These are phyloP conservation scores for Fulvia fulva DNA, from an alignment of 2,329 filamentous ascomycete species.

Conservation along the genomic window DNA sequence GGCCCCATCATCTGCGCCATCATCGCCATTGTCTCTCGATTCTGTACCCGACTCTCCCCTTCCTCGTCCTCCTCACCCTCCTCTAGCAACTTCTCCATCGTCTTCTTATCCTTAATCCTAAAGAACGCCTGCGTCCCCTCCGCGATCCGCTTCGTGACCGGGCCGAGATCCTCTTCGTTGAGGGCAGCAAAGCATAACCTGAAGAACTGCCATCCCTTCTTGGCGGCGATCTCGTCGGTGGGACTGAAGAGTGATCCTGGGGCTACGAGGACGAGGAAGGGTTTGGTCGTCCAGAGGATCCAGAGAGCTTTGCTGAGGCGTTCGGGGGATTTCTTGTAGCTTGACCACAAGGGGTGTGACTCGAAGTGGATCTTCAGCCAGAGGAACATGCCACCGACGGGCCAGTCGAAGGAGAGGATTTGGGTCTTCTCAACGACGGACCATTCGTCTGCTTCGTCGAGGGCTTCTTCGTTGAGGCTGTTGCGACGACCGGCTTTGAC, in stretches of 20 bases:
- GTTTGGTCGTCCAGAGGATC: conserved; percentile 65
- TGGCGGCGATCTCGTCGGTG: conserved; percentile 54
- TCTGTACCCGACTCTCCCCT: background rate
- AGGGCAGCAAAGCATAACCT: conserved; percentile 83
- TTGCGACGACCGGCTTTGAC: conserved; percentile 57
- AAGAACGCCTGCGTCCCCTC: conserved; percentile 72
- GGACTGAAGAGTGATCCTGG: conserved; percentile 73
- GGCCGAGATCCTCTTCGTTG: conserved; percentile 63
- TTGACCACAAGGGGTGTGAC: conserved; percentile 63
- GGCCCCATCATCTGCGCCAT: conserved; percentile 20
- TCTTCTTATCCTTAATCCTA: conserved; percentile 63
- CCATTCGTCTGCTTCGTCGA: conserved; percentile 57
- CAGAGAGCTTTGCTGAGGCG: conserved; percentile 64
- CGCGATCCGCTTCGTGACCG: conserved; percentile 60
- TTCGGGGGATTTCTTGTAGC: conserved; percentile 43
- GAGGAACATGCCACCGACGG: conserved; percentile 86
- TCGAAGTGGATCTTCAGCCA: conserved; percentile 74
- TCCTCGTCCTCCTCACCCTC: conserved; percentile 31
- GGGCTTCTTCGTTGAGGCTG: conserved; percentile 28
- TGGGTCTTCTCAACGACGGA: conserved; percentile 69
- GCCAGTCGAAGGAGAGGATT: conserved; percentile 74
- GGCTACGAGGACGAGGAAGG: conserved; percentile 64
- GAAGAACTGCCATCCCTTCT: conserved; percentile 66
- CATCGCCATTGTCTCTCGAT: conserved; percentile 3
- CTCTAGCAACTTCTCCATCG: conserved; percentile 60